These are phyloP conservation scores for Nicotiana tomentosiformis DNA, from an alignment of 257 asterid species.

Conservation along the genomic window DNA sequence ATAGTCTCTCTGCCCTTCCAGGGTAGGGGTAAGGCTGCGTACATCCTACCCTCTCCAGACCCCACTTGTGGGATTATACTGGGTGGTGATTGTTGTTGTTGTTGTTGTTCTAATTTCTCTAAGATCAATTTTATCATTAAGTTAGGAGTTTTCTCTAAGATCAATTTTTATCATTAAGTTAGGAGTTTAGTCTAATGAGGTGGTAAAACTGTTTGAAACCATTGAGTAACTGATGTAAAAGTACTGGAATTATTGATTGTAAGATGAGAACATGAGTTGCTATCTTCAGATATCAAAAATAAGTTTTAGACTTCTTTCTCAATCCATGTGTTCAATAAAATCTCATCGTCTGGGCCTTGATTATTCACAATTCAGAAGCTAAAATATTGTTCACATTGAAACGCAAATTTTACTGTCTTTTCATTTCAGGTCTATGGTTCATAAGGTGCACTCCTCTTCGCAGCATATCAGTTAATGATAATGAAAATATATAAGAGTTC, in stretches of 20 bases:
- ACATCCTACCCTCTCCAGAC: too few species aligned
- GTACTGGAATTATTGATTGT: neutral
- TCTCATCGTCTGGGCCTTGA: neutral
- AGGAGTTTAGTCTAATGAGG: neutral
- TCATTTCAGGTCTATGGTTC: neutral
- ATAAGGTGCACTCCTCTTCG: neutral
- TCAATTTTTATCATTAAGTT: neutral
- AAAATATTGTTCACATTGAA: neutral
- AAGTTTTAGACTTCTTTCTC: neutral
- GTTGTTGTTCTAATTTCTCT: too few species aligned
- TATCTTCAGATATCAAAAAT: neutral
- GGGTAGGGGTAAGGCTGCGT: too few species aligned
- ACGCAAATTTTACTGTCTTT: neutral
- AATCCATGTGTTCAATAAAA: neutral
- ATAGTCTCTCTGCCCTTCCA: too few species aligned
- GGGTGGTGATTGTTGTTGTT: too few species aligned
- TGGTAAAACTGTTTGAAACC: neutral
- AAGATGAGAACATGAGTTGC: neutral
- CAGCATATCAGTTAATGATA: neutral
- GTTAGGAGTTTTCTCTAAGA: too few species aligned
- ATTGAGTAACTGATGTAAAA: neutral
- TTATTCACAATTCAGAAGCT: neutral
- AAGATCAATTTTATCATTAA: too few species aligned
- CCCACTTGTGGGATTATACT: too few species aligned
- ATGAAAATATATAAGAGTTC: neutral